Evolutionary conservation across 768 basidiomycete species (phyloP).

Genomic region (Kondoa malvinella): DNA sequence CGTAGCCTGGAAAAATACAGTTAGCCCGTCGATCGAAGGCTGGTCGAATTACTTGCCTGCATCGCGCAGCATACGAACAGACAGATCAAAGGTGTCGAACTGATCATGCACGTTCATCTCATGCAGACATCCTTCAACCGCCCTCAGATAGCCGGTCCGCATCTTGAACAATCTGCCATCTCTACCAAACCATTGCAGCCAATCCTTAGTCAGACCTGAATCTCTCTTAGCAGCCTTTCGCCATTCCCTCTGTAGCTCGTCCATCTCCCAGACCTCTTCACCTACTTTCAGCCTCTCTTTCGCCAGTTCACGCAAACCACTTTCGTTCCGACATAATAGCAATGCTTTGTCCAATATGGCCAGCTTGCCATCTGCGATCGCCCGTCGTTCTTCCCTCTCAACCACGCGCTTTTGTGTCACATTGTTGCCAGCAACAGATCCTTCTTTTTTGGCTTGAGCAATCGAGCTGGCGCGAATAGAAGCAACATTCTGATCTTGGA

Average conservation of each 20-base stretch:
- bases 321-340: constrained; percentile 22
- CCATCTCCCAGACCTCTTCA: constrained; percentile 29
- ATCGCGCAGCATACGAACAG: constrained; percentile 31
- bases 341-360: constrained; percentile 32
- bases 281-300: constrained; percentile 31
- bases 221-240: constrained; percentile 24
- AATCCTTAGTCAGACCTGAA: constrained; percentile 11
- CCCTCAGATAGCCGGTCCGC: constrained; percentile 9
- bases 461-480: constrained; percentile 4
- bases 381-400: constrained; percentile 13
- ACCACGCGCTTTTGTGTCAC: constrained; percentile 7
- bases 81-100: constrained; percentile 32
- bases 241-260: constrained; percentile 30
- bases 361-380: constrained; percentile 30
- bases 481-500: constrained; percentile 25
- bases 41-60: constrained; percentile 28
- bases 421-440: constrained; percentile 10
- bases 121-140: constrained; percentile 12
- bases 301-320: constrained; percentile 25
- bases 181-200: constrained; percentile 5
- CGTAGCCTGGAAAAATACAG: constrained; percentile 27
- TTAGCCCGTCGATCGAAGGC: no score
- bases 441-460: constrained; percentile 7
- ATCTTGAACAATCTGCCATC: constrained; percentile 14
- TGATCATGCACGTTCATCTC: constrained; percentile 30